Evolutionary conservation across 2,329 filamentous ascomycete genomes (phyloP).

Genomic region (Aspergillus clavatus): DNA sequence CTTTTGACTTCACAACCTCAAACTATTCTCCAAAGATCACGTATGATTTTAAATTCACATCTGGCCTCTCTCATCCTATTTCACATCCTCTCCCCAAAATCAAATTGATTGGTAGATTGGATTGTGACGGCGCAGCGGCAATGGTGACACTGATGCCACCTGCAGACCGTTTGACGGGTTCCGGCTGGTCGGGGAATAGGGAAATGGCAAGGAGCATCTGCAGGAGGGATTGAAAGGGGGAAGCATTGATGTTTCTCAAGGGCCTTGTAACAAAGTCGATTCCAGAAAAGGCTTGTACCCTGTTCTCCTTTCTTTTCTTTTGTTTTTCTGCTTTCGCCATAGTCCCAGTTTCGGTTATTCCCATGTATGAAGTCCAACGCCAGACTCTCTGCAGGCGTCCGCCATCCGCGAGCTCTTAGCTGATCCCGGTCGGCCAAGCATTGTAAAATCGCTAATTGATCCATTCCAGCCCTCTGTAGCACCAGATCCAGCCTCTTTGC

Average conservation of each 20-base stretch:
- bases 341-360: constrained; percentile 1
- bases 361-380: constrained; percentile 8
- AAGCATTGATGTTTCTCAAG: constrained; percentile 8
- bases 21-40: constrained; percentile 3
- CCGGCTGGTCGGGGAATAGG: constrained; percentile 21
- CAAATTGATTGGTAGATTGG: not conserved
- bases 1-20: not conserved
- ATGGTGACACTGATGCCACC: constrained; percentile 14
- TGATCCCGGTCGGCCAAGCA: constrained; percentile 11
- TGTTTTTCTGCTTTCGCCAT: constrained; percentile 7
- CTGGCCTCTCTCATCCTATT: not conserved
- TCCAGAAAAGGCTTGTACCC: constrained; percentile 12
- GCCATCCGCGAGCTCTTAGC: constrained; percentile 11
- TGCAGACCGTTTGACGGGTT: constrained; percentile 14
- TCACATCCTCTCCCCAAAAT: constrained; percentile 6
- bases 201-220: constrained; percentile 15
- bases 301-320: constrained; percentile 3
- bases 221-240: constrained; percentile 11
- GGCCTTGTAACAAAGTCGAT: constrained; percentile 7
- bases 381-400: constrained; percentile 25
- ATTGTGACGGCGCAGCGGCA: constrained; percentile 6
- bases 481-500: constrained; percentile 25
- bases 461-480: constrained; percentile 23
- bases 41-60: not conserved
- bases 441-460: constrained; percentile 11